A percentile compares a stretch with the other conserved stretches of the same genome.
Evolutionary conservation across 2,329 filamentous ascomycete species (phyloP).

Genomic region (Microcera coccophila): DNA sequence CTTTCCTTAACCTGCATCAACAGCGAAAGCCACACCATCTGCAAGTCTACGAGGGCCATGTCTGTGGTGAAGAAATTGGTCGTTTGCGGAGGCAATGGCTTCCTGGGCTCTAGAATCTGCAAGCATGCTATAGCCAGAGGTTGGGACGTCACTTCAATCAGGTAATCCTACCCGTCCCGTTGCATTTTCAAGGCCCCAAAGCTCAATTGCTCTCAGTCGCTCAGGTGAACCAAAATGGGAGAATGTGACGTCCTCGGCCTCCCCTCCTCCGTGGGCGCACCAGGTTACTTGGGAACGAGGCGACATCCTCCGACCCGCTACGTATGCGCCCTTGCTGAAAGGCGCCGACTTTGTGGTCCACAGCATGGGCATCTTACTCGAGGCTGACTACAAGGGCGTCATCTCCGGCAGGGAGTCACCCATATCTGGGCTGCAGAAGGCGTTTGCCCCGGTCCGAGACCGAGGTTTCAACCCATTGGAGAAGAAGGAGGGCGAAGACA

Average conservation of each 20-base stretch:
- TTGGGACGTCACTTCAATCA: slow-evolving; percentile 91
- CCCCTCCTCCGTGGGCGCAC: slow-evolving; percentile 74
- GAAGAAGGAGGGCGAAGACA: slow-evolving; percentile 53
- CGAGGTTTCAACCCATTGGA: slow-evolving; percentile 68
- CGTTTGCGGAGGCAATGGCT: slow-evolving; percentile 91
- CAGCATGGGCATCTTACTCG: slow-evolving; percentile 90
- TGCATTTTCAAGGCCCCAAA: slow-evolving; percentile 2
- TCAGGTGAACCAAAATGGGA: slow-evolving; percentile 88
- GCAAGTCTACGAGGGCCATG: slow-evolving; percentile 37
- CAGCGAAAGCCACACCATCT: slow-evolving; percentile 19
- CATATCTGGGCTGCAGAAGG: slow-evolving; percentile 70
- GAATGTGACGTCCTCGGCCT: slow-evolving; percentile 64
- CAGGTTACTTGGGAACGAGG: slow-evolving; percentile 83
- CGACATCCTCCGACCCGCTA: slow-evolving; percentile 78
- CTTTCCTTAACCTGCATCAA: neutral
- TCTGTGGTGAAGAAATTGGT: slow-evolving; percentile 68
- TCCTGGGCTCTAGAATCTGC: slow-evolving; percentile 85
- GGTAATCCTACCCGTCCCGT: slow-evolving; percentile 48
- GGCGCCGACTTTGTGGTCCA: slow-evolving; percentile 84
- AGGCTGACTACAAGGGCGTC: slow-evolving; percentile 96
- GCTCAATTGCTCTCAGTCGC: slow-evolving; percentile 53
- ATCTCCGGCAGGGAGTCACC: slow-evolving; percentile 79
- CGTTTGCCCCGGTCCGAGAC: slow-evolving; percentile 65
- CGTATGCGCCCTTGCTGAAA: slow-evolving; percentile 72
- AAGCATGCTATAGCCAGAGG: slow-evolving; percentile 79